Conservation (phyloP, 495 filamentous ascomycete species). For the Penicillium fimorum region DNA sequence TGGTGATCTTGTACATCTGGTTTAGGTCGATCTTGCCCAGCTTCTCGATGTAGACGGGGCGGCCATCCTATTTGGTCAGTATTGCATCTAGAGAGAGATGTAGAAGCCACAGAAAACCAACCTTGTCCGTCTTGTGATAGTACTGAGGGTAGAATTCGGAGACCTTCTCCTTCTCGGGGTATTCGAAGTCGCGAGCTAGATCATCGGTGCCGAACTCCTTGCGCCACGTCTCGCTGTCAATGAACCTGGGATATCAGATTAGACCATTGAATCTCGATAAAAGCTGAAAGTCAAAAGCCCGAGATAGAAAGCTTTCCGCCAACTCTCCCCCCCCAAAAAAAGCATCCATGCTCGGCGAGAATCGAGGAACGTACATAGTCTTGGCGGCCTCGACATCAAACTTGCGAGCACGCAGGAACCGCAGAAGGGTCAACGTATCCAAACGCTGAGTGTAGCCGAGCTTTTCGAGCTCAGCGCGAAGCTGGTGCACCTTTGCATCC, state of each 20-base stretch:
- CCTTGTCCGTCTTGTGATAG: constrained; percentile 99
- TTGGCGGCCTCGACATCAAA: constrained; percentile 84
- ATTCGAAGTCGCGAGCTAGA: constrained; percentile 76
- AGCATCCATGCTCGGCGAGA: not conserved
- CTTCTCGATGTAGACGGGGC: constrained; percentile 95
- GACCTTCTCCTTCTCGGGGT: constrained; percentile 81
- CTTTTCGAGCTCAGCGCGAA: constrained; percentile 79
- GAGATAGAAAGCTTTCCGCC: not conserved
- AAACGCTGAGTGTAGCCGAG: constrained; percentile 80
- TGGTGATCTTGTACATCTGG: constrained; percentile 91
- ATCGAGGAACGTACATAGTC: constrained; percentile 63
- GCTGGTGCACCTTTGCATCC: constrained; percentile 83
- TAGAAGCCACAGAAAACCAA: constrained; percentile 34
- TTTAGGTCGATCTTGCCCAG: constrained; percentile 88
- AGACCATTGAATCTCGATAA: constrained; percentile 10
- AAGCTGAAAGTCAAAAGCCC: not conserved
- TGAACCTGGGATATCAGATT: constrained; percentile 63
- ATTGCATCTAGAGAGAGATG: no score
- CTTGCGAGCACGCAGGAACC: constrained; percentile 91
- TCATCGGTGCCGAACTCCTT: constrained; percentile 85
- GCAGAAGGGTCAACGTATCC: constrained; percentile 86
- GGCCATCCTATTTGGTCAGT: constrained; percentile 69
- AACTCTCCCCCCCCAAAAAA: constrained; percentile 1
- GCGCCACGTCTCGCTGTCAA: constrained; percentile 88
- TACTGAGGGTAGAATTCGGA: constrained; percentile 97